Percentiles rank a stretch among this genome's conserved stretches.
Conservation (phyloP, 2,329 filamentous ascomycete genomes). For the Monosporascus sp. region DNA sequence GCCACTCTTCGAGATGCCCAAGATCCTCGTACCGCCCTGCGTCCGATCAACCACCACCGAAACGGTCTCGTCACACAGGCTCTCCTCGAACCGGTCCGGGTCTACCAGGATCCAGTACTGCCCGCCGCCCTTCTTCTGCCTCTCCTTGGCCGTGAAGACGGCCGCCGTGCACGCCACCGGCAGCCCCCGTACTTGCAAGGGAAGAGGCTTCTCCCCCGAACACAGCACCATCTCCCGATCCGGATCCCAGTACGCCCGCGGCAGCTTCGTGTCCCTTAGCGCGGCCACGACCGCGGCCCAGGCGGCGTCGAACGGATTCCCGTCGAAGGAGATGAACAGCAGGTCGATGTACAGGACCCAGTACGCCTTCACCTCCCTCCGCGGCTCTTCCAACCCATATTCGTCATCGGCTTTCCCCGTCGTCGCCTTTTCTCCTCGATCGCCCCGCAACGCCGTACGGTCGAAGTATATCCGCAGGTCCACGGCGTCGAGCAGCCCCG, state of each 20-base stretch:
- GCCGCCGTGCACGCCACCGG: constrained; percentile 75
- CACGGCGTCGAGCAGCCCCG: constrained; percentile 58
- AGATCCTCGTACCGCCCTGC: constrained; percentile 49
- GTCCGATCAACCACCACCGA: constrained; percentile 70
- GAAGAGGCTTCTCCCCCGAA: constrained; percentile 50
- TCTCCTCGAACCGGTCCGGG: constrained; percentile 86
- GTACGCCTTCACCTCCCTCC: constrained; percentile 65
- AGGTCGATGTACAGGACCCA: constrained; percentile 95
- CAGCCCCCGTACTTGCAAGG: constrained; percentile 57
- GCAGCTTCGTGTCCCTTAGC: constrained; percentile 70
- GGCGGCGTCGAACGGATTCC: constrained; percentile 85
- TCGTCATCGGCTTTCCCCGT: constrained; percentile 18
- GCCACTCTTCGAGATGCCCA: constrained; percentile 78
- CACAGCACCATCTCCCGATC: constrained; percentile 79
- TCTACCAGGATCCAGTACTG: constrained; percentile 77
- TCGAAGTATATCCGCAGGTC: constrained; percentile 66
- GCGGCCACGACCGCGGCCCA: constrained; percentile 84
- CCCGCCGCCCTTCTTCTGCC: constrained; percentile 37
- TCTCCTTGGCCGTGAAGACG: constrained; percentile 66
- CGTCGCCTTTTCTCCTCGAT: constrained; percentile 29
- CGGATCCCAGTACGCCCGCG: constrained; percentile 74
- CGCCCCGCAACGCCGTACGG: constrained; percentile 28
- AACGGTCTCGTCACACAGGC: constrained; percentile 75
- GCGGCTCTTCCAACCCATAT: constrained; percentile 6
- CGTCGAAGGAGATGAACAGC: constrained; percentile 89